A percentile compares a stretch with the other conserved stretches of the same genome.
These are phyloP conservation scores for Microstroma glucosiphilum DNA, from an alignment of 1,284 basidiomycete species.

Conservation along the genomic window DNA sequence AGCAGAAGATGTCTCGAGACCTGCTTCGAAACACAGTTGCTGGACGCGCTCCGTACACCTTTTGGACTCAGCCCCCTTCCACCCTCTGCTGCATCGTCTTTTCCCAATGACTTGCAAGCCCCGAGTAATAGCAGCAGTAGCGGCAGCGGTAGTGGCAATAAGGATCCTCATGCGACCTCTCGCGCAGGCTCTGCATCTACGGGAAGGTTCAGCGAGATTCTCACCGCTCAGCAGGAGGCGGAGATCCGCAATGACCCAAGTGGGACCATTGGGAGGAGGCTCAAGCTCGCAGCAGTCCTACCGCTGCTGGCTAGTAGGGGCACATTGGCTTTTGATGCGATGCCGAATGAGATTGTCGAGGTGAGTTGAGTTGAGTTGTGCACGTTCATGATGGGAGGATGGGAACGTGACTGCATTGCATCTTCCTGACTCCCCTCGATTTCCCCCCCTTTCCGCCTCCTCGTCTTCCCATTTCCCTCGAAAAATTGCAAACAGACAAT, in stretches of 20 bases:
- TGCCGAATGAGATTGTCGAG: conserved; percentile 79
- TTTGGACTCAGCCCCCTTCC: conserved; percentile 32
- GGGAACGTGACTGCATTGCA: too few species aligned
- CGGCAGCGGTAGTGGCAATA: too few species aligned
- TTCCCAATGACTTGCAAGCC: conserved; percentile 53
- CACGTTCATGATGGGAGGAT: too few species aligned
- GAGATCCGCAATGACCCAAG: conserved; percentile 11
- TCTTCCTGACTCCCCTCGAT: too few species aligned
- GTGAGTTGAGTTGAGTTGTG: too few species aligned
- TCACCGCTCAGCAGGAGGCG: conserved; percentile 29
- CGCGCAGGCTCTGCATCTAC: too few species aligned
- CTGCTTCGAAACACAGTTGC: conserved; percentile 58
- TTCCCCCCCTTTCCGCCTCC: too few species aligned
- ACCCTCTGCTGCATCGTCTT: conserved; percentile 10
- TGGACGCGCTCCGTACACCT: conserved; percentile 56
- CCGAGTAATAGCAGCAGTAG: too few species aligned
- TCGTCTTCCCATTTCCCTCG: too few species aligned
- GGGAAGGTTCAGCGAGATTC: conserved; percentile 15
- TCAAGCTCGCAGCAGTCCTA: conserved; percentile 67
- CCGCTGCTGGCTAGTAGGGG: conserved; percentile 73
- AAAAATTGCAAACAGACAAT: too few species aligned
- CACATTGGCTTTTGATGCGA: conserved; percentile 62
- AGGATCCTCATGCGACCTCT: too few species aligned
- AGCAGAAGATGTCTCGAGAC: conserved; percentile 65
- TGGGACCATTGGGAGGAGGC: conserved; percentile 53